Conservation (phyloP, 768 basidiomycete species). For the Psilocybe subaeruginosa region DNA sequence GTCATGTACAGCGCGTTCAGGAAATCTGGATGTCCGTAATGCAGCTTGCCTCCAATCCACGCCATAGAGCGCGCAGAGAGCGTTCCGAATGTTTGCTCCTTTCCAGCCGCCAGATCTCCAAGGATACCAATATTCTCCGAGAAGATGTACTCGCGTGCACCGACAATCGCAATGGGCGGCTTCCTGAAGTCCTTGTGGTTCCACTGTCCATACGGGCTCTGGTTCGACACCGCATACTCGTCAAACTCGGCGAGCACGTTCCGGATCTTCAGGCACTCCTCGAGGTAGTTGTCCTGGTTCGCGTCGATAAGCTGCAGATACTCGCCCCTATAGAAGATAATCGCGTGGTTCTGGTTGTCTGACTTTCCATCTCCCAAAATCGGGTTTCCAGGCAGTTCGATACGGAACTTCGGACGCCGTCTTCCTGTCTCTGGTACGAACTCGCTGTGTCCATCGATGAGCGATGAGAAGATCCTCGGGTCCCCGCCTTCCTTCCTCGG, state of each 20-base stretch:
- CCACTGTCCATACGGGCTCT: constrained; percentile 93
- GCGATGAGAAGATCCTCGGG: constrained; percentile 90
- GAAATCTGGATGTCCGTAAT: constrained; percentile 99
- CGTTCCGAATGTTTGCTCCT: constrained; percentile 99
- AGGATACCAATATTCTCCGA: constrained; percentile 99
- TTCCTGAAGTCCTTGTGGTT: constrained; percentile 86
- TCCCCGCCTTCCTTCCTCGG: constrained; percentile 94
- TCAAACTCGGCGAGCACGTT: constrained; percentile 99
- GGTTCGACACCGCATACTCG: constrained; percentile 81
- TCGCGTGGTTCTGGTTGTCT: constrained; percentile 99
- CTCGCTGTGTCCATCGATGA: constrained; percentile 98
- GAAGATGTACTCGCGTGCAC: constrained; percentile 99
- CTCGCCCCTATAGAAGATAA: constrained; percentile 99
- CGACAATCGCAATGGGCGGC: constrained; percentile 94
- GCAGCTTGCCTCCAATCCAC: constrained; percentile 97
- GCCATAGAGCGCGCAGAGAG: constrained; percentile 94
- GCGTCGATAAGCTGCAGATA: constrained; percentile 99
- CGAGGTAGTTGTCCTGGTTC: constrained; percentile 99
- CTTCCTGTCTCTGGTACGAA: constrained; percentile 88
- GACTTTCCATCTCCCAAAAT: constrained; percentile 99
- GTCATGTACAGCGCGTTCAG: constrained; percentile 97
- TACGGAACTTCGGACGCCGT: constrained; percentile 94
- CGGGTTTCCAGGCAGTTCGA: constrained; percentile 98
- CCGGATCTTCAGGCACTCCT: constrained; percentile 99
- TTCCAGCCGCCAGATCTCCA: constrained; percentile 97